Evolutionary conservation across 228 moss, liverwort and hornwort species (phyloP).

Genomic region (Sphagnum fallax): DNA sequence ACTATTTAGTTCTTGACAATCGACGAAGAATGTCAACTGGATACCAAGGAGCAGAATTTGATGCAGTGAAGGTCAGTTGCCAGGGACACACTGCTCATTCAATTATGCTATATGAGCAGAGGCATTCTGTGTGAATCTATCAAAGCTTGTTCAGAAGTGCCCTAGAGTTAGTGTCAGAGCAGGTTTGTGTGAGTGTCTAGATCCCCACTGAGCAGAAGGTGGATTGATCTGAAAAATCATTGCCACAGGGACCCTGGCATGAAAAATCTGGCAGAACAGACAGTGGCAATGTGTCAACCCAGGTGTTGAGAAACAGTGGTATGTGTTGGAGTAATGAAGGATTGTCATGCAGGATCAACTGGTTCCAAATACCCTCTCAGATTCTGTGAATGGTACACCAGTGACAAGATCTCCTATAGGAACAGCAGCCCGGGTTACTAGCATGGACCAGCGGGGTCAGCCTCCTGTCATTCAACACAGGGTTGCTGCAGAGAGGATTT

Average conservation of each 20-base stretch:
- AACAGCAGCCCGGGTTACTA: not conserved
- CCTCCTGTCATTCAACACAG: slow-evolving; percentile 1
- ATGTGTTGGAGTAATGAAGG: not conserved
- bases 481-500: slow-evolving; percentile 8
- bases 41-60: slow-evolving; percentile 31
- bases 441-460: slow-evolving; percentile 1
- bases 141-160: too few relatives aligned
- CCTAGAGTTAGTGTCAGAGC: too few relatives aligned
- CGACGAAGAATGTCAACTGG: slow-evolving; percentile 42
- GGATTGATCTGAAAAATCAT: too few relatives aligned
- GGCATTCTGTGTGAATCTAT: not conserved
- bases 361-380: not conserved
- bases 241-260: too few relatives aligned
- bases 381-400: not conserved
- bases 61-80: slow-evolving; percentile 23
- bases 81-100: too few relatives aligned
- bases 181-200: too few relatives aligned
- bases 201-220: too few relatives aligned
- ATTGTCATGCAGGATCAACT: not conserved
- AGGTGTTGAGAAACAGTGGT: too few relatives aligned
- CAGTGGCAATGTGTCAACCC: too few relatives aligned
- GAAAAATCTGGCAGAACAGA: too few relatives aligned
- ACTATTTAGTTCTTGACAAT: slow-evolving; percentile 48
- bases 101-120: not conserved
- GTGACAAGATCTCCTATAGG: not conserved